phyloP scores from a whole-genome alignment of 2,329 filamentous ascomycete genomes.

The Trichothecium roseum region DNA sequence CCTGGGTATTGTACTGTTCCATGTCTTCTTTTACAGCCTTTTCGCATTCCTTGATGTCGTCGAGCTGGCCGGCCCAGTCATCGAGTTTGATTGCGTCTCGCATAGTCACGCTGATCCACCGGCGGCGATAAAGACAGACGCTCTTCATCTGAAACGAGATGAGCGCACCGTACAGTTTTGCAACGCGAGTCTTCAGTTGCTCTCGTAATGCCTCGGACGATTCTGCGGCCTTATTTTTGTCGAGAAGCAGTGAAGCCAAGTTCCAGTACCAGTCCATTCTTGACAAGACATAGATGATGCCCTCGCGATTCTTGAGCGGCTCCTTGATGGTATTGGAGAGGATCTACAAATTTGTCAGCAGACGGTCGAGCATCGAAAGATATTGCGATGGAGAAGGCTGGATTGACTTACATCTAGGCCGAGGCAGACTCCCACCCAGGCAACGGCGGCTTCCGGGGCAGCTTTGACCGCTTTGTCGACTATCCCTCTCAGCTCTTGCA shows the following conservation, averaged over 20 bases:
- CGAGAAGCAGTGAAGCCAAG: conserved; percentile 16
- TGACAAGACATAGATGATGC: conserved; percentile 22
- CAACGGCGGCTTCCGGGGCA: conserved; percentile 21
- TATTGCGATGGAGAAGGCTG: too few species aligned
- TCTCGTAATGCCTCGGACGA: conserved; percentile 5
- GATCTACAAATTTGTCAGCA: conserved; percentile 11
- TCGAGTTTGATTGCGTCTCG: conserved; percentile 19
- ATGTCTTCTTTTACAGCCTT: conserved; percentile 6
- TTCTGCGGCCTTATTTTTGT: conserved; percentile 9
- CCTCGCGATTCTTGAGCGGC: conserved; percentile 17
- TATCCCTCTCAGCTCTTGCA: conserved; percentile 14
- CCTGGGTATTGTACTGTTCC: conserved; percentile 8
- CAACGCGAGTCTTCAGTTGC: conserved; percentile 15
- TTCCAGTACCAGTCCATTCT: conserved; percentile 28
- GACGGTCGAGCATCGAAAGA: too few species aligned
- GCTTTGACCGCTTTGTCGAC: conserved; percentile 15
- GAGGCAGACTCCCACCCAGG: conserved; percentile 25
- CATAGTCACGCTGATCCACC: conserved; percentile 15
- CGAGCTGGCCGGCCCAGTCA: conserved; percentile 20
- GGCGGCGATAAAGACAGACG: conserved; percentile 22
- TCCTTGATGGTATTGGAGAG: conserved; percentile 17
- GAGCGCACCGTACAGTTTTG: conserved; percentile 25
- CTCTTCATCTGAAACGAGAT: conserved; percentile 31
- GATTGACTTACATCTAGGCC: conserved; percentile 17
- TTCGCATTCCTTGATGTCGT: conserved; percentile 18